Evolutionary conservation across 2,329 filamentous ascomycete species (phyloP).

Genomic region (Arthrobotrys sphaeroides): DNA sequence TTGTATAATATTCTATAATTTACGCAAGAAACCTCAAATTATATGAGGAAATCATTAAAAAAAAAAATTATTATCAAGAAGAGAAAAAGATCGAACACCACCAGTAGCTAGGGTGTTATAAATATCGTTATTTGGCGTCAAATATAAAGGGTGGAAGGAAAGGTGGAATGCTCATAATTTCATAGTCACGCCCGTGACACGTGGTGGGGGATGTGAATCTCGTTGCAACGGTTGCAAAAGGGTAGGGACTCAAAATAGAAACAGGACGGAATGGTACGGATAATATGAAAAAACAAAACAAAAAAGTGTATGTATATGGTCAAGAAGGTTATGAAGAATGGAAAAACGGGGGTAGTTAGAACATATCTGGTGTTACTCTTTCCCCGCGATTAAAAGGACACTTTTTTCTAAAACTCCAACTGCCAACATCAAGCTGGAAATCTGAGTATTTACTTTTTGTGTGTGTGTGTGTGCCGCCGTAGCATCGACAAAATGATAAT

Average conservation of each 20-base stretch:
- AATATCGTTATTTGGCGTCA: background rate
- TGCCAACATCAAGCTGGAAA: background rate
- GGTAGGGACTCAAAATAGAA: conserved; percentile 14
- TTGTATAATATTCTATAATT: conserved; percentile 32
- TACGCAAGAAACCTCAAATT: conserved; percentile 33
- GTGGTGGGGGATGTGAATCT: conserved; percentile 8
- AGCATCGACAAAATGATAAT: conserved; percentile 16
- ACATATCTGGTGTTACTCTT: conserved; percentile 8
- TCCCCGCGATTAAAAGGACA: conserved; percentile 8
- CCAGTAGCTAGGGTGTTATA: no score
- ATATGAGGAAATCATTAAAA: no score
- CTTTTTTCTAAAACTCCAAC: background rate
- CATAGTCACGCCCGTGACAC: conserved; percentile 17
- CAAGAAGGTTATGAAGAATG: conserved; percentile 1
- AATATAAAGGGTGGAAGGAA: background rate
- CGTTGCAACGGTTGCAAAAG: conserved; percentile 17
- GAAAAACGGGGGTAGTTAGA: conserved; percentile 1
- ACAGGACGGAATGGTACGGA: conserved; percentile 3
- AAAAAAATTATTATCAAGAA: background rate
- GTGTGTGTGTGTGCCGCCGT: no score
- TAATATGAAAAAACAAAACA: no score
- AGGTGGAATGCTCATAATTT: conserved; percentile 29
- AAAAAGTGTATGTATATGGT: conserved; percentile 1
- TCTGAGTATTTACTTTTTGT: conserved; percentile 21
- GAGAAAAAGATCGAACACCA: no score